Base-by-base conservation (phyloP, 2,329 filamentous ascomycete genomes). In the Aureobasidium zeae region DNA sequence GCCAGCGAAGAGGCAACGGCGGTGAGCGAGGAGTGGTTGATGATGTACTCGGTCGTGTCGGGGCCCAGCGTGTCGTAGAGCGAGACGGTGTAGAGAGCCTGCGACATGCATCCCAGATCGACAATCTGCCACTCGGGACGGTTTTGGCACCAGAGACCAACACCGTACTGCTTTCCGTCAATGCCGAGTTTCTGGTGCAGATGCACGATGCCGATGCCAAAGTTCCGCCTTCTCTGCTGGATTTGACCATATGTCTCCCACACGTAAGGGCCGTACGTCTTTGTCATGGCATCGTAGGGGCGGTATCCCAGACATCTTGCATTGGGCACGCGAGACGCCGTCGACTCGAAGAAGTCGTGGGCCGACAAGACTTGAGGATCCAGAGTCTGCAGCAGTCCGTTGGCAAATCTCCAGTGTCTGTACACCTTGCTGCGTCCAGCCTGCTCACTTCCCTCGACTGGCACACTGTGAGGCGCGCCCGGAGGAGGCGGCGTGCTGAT, bases 21-120 rank as follows among this genome's bases (percentile, higher is more conserved):
- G 47, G 72, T 64, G 45, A 96, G 69, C 49, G 80, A 74, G 44
- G 86, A 78, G 62, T 96, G 89, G 64, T 93, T 93, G 68, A 96
- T 83, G 63, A 98, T 95, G 67, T 85, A 96, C 66, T 96, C 87
- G 46, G 85, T 88, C 2, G 88, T 78, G 53, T 94, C 86, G 10
- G 89, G 82, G 8, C 89, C 89, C 4, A 98, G 76, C 10, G 89
- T 95, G 64, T 96, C 91, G 69, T 98, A 98, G 38, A 98, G 81
- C 4, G 89, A 94, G 44, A 98, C 87, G 16, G 83, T 85, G 66
- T 74, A 96, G 21, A 96, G 76, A 6, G 82, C 77, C 63, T 96
- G 91, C 10, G 87, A 91, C 67, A 85, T 79, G 60, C 84, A 81
- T 28, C 78, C 91, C 57, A 96, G 69, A 70, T 96, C 79, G 45